Conservation (phyloP, 1,284 basidiomycete species). For the Abortiporus biennis region DNA sequence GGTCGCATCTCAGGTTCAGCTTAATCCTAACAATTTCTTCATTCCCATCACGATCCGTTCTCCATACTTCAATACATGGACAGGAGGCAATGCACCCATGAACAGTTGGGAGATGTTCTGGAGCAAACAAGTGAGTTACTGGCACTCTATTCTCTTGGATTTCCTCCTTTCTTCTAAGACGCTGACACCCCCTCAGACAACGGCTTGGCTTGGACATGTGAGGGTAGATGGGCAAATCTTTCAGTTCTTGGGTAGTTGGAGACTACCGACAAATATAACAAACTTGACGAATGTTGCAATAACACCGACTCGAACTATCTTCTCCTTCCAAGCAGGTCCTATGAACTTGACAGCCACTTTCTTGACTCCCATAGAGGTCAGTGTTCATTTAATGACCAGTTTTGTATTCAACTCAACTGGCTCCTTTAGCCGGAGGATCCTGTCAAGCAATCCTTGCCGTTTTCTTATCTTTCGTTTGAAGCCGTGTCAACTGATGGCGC, state of each 20-base stretch:
- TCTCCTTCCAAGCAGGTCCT: constrained; percentile 9
- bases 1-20: too few species aligned
- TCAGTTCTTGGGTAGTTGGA: constrained; percentile 5
- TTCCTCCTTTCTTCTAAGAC: too few species aligned
- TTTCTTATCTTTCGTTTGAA: constrained; percentile 18
- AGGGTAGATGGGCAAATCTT: constrained; percentile 8
- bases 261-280: neutral
- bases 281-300: constrained; percentile 3
- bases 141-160: neutral
- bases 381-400: neutral
- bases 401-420: neutral
- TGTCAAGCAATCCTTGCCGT: constrained; percentile 19
- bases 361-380: constrained; percentile 11
- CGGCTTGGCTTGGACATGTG: constrained; percentile 15
- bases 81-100: neutral
- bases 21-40: too few species aligned
- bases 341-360: constrained; percentile 12
- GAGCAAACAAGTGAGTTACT: neutral
- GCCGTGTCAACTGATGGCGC: constrained; percentile 18
- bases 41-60: too few species aligned
- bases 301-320: constrained; percentile 14
- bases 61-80: neutral
- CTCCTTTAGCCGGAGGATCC: constrained; percentile 6
- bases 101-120: neutral
- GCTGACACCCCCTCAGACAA: too few species aligned